Conservation (phyloP, 2,329 filamentous ascomycete genomes). For the Didymosphaeria variabile region DNA sequence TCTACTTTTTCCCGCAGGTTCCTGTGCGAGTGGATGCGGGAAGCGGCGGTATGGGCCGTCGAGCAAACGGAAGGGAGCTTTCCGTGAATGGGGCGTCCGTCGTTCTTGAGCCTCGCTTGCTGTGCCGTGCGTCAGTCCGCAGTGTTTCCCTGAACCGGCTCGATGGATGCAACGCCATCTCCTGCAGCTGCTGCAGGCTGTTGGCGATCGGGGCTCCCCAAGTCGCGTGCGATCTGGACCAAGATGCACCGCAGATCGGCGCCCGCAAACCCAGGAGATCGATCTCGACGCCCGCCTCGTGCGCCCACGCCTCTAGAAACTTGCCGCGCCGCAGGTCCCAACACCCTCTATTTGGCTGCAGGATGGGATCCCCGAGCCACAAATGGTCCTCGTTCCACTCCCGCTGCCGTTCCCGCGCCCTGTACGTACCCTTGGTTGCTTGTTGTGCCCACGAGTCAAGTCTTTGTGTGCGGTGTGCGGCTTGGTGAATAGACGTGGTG, state of each 20-base stretch:
- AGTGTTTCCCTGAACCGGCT: constrained; percentile 28
- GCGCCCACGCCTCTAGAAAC: constrained; percentile 6
- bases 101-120: background rate
- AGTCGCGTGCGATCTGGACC: constrained; percentile 40
- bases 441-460: constrained; percentile 16
- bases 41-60: too few species aligned
- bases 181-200: constrained; percentile 28
- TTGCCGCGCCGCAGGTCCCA: constrained; percentile 33
- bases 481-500: constrained; percentile 16
- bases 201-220: constrained; percentile 31
- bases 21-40: too few species aligned
- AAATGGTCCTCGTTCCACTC: constrained; percentile 9
- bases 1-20: too few species aligned
- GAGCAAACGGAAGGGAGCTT: too few species aligned
- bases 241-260: constrained; percentile 40
- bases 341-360: constrained; percentile 5
- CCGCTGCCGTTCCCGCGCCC: constrained; percentile 14
- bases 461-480: constrained; percentile 2
- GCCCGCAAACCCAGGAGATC: constrained; percentile 35
- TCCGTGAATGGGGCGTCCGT: background rate
- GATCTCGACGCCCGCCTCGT: constrained; percentile 30
- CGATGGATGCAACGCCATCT: constrained; percentile 37
- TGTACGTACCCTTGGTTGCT: constrained; percentile 13
- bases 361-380: background rate
- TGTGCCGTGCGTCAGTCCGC: background rate